Conservation (phyloP, 2,329 filamentous ascomycete genomes). For the Thielaviopsis populi region DNA sequence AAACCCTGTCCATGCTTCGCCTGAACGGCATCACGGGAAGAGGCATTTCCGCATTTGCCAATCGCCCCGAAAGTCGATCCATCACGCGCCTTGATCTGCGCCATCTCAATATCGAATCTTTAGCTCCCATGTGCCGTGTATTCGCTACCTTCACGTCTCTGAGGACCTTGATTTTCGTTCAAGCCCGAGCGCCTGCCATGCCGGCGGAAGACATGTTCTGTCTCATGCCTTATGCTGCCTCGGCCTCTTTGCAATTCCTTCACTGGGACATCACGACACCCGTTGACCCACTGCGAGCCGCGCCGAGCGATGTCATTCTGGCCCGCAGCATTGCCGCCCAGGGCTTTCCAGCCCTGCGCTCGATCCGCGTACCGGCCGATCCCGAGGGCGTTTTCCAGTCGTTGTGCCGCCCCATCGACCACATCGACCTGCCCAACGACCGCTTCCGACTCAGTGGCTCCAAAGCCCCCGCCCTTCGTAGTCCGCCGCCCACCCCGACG, state of each 20-base stretch:
- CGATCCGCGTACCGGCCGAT: slow-evolving; percentile 51
- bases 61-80: slow-evolving; percentile 30
- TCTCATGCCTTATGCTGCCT: slow-evolving; percentile 50
- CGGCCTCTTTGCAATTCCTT: slow-evolving; percentile 35
- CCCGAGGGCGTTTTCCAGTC: slow-evolving; percentile 53
- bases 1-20: slow-evolving; percentile 40
- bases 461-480: slow-evolving; percentile 19
- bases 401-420: slow-evolving; percentile 48
- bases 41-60: slow-evolving; percentile 43
- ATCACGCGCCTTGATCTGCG: slow-evolving; percentile 39
- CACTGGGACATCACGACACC: slow-evolving; percentile 51
- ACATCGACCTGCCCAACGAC: slow-evolving; percentile 37
- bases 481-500: slow-evolving; percentile 10
- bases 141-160: slow-evolving; percentile 39
- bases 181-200: slow-evolving; percentile 39
- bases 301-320: slow-evolving; percentile 41
- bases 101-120: slow-evolving; percentile 39
- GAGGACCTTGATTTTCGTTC: slow-evolving; percentile 37
- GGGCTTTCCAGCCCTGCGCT: slow-evolving; percentile 47
- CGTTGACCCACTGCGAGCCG: slow-evolving; percentile 29
- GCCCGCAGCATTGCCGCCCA: slow-evolving; percentile 44
- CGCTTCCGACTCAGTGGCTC: slow-evolving; percentile 26
- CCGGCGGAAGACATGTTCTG: slow-evolving; percentile 40
- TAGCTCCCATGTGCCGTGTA: slow-evolving; percentile 43
- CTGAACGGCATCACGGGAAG: slow-evolving; percentile 40